Conservation (phyloP, 2,329 filamentous ascomycete genomes). For the Colletotrichum endophyticum region DNA sequence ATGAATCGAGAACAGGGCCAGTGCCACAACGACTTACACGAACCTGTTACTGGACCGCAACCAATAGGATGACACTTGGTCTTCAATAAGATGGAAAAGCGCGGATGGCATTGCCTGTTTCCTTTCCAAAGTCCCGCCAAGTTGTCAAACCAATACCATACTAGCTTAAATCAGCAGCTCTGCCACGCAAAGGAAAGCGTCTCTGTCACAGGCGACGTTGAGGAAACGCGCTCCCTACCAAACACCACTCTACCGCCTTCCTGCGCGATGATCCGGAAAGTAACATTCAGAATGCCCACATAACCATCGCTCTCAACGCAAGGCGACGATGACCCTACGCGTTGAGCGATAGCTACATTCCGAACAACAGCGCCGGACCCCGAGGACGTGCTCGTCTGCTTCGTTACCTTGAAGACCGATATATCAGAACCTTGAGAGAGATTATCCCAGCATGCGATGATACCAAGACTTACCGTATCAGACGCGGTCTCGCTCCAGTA, state of each 20-base stretch:
- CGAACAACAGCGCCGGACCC: background rate
- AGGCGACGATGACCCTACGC: constrained; percentile 6
- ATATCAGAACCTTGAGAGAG: background rate
- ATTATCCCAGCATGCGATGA: background rate
- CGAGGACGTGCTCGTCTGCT: background rate
- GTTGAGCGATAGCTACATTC: constrained; percentile 15
- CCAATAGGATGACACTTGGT: background rate
- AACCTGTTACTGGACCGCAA: background rate
- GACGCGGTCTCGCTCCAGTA: constrained; percentile 16
- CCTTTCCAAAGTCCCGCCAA: background rate
- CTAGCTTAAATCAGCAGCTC: background rate
- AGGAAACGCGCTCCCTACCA: constrained; percentile 2
- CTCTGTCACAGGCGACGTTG: constrained; percentile 8
- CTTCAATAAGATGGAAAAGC: too few relatives aligned
- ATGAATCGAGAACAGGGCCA: too few relatives aligned
- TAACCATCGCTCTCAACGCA: constrained; percentile 11
- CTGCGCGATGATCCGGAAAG: constrained; percentile 19
- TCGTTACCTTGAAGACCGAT: background rate
- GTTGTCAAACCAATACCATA: background rate
- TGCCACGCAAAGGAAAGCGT: constrained; percentile 8
- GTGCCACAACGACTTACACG: background rate
- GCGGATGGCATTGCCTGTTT: background rate
- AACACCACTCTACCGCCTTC: constrained; percentile 4
- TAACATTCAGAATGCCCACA: constrained; percentile 23
- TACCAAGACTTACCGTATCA: background rate